These are phyloP conservation scores for Hygrophoropsis aurantiaca DNA, from an alignment of 768 basidiomycete genomes.

Conservation along the genomic window DNA sequence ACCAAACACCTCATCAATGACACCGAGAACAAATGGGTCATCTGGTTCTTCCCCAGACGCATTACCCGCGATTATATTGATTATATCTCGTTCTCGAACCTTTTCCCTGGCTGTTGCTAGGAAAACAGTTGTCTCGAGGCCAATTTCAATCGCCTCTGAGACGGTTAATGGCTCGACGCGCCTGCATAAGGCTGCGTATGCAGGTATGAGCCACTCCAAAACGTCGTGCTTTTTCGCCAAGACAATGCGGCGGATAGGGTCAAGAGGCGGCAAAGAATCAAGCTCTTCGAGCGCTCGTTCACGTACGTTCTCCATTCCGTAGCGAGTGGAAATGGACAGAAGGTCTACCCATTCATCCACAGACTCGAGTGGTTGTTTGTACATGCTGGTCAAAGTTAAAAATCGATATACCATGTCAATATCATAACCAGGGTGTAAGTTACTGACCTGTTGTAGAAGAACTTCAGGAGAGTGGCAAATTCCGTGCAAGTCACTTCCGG, in stretches of 20 bases:
- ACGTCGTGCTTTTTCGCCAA: constrained; percentile 41
- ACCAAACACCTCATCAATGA: constrained; percentile 3
- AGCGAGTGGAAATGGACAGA: constrained; percentile 40
- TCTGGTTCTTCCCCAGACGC: background rate
- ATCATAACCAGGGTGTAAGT: background rate
- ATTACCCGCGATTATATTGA: background rate
- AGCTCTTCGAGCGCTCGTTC: constrained; percentile 33
- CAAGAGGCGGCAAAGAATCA: constrained; percentile 17
- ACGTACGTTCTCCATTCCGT: constrained; percentile 35
- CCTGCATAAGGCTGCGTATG: constrained; percentile 36
- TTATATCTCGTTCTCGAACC: constrained; percentile 3
- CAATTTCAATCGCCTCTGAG: constrained; percentile 35
- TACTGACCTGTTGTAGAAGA: constrained; percentile 39
- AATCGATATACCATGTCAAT: background rate
- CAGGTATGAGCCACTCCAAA: constrained; percentile 36
- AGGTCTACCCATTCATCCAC: constrained; percentile 36
- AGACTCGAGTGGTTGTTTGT: constrained; percentile 15
- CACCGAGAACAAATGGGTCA: constrained; percentile 1
- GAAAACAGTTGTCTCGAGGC: constrained; percentile 21
- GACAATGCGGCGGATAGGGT: constrained; percentile 34
- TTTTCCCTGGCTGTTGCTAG: constrained; percentile 26
- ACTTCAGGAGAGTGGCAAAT: constrained; percentile 39
- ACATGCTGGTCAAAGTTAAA: too few relatives aligned
- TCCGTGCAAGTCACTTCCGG: constrained; percentile 32
- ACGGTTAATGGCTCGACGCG: constrained; percentile 32